Conservation (phyloP, 2,329 filamentous ascomycete species). For the Diaporthe citri region DNA sequence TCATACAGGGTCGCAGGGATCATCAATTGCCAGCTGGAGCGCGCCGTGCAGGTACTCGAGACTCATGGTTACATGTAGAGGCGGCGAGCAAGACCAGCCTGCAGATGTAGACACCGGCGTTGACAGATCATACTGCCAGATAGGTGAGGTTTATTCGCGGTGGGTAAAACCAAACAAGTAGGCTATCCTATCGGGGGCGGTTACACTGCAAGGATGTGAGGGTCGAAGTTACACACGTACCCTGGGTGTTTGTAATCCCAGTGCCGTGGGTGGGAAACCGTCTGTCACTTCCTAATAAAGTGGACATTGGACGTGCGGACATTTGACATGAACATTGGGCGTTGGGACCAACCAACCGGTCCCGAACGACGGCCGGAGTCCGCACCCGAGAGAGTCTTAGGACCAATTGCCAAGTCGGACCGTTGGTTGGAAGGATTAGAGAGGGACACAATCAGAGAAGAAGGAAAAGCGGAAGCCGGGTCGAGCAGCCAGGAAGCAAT, state of each 20-base stretch:
- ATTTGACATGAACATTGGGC: background rate
- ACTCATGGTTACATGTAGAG: background rate
- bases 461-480: background rate
- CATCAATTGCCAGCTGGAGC: background rate
- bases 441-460: background rate
- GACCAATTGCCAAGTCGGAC: constrained; percentile 5
- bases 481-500: constrained; percentile 15
- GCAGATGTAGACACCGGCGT: background rate
- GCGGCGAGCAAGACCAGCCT: background rate
- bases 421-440: constrained; percentile 21
- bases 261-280: background rate
- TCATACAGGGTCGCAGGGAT: constrained; percentile 13
- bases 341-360: constrained; percentile 7
- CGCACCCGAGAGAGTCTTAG: background rate
- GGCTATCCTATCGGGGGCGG: background rate
- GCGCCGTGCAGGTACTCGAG: background rate
- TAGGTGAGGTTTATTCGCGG: background rate
- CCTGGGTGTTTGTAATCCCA: background rate
- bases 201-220: background rate
- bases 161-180: background rate
- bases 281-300: background rate
- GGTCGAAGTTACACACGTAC: constrained; percentile 9
- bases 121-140: constrained; percentile 4
- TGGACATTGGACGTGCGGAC: background rate
- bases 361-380: background rate